These are phyloP conservation scores for Batkoa obscura DNA, from an alignment of 371 early-diverging fungal genomes.

Conservation along the genomic window DNA sequence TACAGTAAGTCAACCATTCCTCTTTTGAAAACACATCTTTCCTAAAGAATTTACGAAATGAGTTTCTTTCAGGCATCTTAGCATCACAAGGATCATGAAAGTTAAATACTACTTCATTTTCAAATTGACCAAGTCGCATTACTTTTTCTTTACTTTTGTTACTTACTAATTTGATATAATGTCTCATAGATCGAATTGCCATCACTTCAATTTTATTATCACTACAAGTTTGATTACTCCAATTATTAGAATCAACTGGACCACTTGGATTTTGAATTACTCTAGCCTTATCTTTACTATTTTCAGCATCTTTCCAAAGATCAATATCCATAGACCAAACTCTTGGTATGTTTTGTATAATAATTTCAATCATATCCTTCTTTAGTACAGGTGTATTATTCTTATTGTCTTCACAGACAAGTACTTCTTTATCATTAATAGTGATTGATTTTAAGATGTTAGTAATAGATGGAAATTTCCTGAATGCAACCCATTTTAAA, in stretches of 20 bases:
- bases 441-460: background rate
- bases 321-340: background rate
- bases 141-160: background rate
- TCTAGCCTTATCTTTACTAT: background rate
- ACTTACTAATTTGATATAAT: background rate
- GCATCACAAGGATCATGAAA: background rate
- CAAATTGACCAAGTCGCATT: background rate
- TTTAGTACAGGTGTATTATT: background rate
- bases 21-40: background rate
- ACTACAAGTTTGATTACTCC: background rate
- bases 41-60: background rate
- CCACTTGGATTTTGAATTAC: background rate
- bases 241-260: background rate
- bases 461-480: background rate
- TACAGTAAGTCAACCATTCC: background rate
- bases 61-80: background rate
- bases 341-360: constrained; percentile 1
- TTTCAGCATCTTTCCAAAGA: background rate
- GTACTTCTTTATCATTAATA: background rate
- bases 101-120: background rate
- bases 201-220: background rate
- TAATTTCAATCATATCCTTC: background rate
- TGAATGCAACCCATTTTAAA: constrained; percentile 1
- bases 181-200: background rate
- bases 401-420: background rate